Conservation (phyloP, 2,329 filamentous ascomycete genomes). For the Diaporthe destruens region DNA sequence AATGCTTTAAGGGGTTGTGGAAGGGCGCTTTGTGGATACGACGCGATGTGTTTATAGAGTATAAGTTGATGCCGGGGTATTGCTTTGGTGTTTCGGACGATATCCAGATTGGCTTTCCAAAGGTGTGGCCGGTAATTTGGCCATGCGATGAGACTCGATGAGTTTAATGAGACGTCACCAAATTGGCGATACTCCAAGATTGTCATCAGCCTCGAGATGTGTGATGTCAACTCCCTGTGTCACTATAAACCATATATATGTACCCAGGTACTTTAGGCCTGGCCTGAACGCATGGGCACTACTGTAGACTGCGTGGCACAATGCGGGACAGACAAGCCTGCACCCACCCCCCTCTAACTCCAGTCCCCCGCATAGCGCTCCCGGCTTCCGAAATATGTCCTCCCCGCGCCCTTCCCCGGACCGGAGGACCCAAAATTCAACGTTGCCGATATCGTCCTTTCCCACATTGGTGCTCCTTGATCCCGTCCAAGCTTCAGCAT, state of each 20-base stretch:
- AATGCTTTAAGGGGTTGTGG: not conserved
- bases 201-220: not conserved
- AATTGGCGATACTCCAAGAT: not conserved
- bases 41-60: not conserved
- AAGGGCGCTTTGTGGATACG: constrained; percentile 16
- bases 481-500: not conserved
- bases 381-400: constrained; percentile 12
- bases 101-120: constrained; percentile 30
- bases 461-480: not conserved
- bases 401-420: constrained; percentile 25
- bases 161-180: not conserved
- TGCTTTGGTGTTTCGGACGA: constrained; percentile 24
- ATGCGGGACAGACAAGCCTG: not conserved
- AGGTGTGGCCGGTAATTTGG: not conserved
- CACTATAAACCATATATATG: too few relatives aligned
- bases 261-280: too few relatives aligned
- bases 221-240: not conserved
- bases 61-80: not conserved
- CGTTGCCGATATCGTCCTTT: not conserved
- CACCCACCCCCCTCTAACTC: not conserved
- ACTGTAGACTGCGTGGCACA: constrained; percentile 2
- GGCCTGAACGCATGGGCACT: not conserved
- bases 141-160: not conserved
- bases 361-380: not conserved
- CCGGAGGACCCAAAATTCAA: constrained; percentile 15